These are phyloP conservation scores for Helotiales sp. DNA, from an alignment of 2,329 filamentous ascomycete species.

Conservation along the genomic window DNA sequence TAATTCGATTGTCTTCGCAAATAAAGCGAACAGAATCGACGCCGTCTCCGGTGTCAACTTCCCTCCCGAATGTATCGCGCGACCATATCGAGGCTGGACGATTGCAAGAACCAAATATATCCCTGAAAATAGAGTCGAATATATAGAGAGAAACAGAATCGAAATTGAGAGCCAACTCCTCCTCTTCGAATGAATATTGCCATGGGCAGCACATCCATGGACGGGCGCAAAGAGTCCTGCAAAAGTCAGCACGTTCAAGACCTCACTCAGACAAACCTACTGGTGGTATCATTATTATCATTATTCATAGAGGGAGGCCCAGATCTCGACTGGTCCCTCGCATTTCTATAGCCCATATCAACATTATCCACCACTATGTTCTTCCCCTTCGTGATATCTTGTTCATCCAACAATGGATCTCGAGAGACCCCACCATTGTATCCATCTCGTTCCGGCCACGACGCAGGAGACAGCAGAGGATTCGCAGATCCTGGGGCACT, in stretches of 20 bases:
- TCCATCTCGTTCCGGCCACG: slow-evolving; percentile 15
- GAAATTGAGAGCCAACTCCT: slow-evolving; percentile 55
- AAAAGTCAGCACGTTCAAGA: background rate
- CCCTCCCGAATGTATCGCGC: slow-evolving; percentile 57
- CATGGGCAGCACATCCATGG: slow-evolving; percentile 31
- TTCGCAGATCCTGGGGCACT: slow-evolving; percentile 17
- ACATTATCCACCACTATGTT: slow-evolving; percentile 24
- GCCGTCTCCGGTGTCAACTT: slow-evolving; percentile 65
- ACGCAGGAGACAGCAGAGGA: slow-evolving; percentile 26
- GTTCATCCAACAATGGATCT: slow-evolving; percentile 13
- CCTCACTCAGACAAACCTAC: slow-evolving; percentile 3
- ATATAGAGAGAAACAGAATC: slow-evolving; percentile 57
- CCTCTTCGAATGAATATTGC: slow-evolving; percentile 34
- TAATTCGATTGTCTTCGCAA: slow-evolving; percentile 79
- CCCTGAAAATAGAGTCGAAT: slow-evolving; percentile 67
- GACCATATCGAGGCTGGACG: slow-evolving; percentile 65
- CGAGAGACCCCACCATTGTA: background rate
- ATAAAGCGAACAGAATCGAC: slow-evolving; percentile 67
- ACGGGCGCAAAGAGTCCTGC: slow-evolving; percentile 18
- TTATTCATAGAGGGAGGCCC: slow-evolving; percentile 14
- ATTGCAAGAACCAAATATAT: slow-evolving; percentile 70
- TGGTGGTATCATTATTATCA: slow-evolving; percentile 24
- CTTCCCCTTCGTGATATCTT: slow-evolving; percentile 21
- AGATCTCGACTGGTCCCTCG: slow-evolving; percentile 7
- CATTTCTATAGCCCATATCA: slow-evolving; percentile 16